These are phyloP conservation scores for Brassica nigra DNA, from an alignment of 345 rosid species.

Conservation along the genomic window DNA sequence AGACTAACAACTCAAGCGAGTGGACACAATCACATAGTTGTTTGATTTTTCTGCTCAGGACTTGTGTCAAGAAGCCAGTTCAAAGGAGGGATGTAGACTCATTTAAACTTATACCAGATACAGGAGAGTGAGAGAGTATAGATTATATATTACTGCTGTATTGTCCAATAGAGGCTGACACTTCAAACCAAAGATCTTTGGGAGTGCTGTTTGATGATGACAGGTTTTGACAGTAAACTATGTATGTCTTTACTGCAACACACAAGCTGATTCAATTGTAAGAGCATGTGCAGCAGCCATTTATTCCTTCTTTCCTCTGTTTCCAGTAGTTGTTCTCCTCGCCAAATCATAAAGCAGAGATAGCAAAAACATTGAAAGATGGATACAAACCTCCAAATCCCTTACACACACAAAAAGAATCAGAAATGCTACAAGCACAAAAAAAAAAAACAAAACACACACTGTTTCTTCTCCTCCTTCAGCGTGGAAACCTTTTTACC, in stretches of 20 bases:
- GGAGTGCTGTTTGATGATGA: conserved; percentile 30
- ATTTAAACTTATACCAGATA: conserved; percentile 17
- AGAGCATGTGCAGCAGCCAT: conserved; percentile 31
- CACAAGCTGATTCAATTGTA: conserved; percentile 19
- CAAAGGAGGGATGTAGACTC: conserved; percentile 25
- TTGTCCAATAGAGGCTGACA: conserved; percentile 28
- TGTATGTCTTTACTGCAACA: conserved; percentile 30
- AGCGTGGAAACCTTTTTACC: conserved; percentile 5
- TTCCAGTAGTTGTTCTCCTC: background rate
- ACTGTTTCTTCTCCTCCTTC: conserved; percentile 12
- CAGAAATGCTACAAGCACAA: conserved; percentile 34
- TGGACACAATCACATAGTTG: too few relatives aligned
- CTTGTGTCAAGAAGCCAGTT: conserved; percentile 24
- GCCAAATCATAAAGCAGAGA: conserved; percentile 17
- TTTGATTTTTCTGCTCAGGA: background rate
- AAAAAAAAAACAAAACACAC: conserved; percentile 36
- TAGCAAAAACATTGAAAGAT: conserved; percentile 23
- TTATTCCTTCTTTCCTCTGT: background rate
- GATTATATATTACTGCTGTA: conserved; percentile 22
- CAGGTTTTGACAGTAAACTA: conserved; percentile 32
- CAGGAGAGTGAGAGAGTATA: conserved; percentile 36
- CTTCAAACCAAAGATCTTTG: conserved; percentile 9
- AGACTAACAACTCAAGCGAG: too few relatives aligned
- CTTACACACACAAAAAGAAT: conserved; percentile 34
- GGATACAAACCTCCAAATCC: conserved; percentile 12